Evolutionary conservation across 202 grass and related monocot species (phyloP).

Genomic region (Carex arenaria): DNA sequence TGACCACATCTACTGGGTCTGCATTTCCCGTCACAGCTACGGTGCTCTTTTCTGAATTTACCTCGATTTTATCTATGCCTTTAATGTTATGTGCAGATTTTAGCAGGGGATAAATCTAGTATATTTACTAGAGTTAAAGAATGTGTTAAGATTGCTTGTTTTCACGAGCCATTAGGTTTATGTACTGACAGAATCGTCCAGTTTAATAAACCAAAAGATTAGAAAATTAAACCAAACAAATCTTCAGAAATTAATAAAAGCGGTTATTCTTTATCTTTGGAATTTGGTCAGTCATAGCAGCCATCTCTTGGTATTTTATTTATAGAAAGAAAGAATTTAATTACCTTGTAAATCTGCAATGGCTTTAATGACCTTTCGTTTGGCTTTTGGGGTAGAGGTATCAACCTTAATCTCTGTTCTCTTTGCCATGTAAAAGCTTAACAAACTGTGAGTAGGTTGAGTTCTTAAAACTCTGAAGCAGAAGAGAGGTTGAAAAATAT

Average conservation of each 20-base stretch:
- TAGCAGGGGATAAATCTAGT: not conserved
- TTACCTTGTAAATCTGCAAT: slow-evolving; percentile 58
- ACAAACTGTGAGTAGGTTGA: not conserved
- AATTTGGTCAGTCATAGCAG: not conserved
- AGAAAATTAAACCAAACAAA: not conserved
- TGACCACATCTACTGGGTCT: slow-evolving; percentile 62
- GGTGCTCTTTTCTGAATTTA: slow-evolving; percentile 55
- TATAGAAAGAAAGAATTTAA: not conserved
- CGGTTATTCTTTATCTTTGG: not conserved
- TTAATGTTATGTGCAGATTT: not conserved
- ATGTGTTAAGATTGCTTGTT: not conserved
- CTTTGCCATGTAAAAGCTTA: slow-evolving; percentile 40
- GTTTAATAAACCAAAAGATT: not conserved
- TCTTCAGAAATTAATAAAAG: not conserved
- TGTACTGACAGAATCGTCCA: not conserved
- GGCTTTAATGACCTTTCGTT: slow-evolving; percentile 62
- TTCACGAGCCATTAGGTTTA: not conserved
- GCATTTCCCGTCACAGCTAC: slow-evolving; percentile 52
- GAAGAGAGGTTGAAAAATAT: not conserved
- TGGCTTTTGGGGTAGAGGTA: slow-evolving; percentile 64
- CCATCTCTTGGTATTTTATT: not conserved
- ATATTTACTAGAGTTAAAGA: not conserved
- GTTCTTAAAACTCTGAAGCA: not conserved
- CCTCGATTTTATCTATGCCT: slow-evolving; percentile 77
- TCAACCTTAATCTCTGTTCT: slow-evolving; percentile 68